Conservation (phyloP, 164 flowering plant genomes). For the Magnolia changhungtana region DNA sequence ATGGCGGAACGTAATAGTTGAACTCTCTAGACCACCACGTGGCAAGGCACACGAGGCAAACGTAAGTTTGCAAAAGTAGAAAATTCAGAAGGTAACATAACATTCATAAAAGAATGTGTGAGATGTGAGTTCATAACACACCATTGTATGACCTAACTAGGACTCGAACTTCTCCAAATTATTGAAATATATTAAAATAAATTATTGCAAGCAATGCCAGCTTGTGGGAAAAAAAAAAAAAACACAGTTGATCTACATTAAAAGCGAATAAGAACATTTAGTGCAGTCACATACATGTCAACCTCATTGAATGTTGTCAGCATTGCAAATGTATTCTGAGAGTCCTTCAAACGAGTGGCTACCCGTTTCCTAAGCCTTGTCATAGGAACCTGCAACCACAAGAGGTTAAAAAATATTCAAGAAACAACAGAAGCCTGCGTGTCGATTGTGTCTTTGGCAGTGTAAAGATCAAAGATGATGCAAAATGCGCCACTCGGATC, state of each 20-base stretch:
- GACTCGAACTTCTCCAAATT: no score
- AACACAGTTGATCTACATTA: neutral
- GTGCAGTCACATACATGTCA: constrained; percentile 17
- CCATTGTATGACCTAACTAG: no score
- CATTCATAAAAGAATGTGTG: no score
- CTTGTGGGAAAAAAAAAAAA: neutral
- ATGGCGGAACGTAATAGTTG: no score
- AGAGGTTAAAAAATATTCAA: neutral
- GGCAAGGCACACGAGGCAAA: no score
- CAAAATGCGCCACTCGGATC: neutral
- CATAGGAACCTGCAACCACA: constrained; percentile 21
- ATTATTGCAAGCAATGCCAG: neutral
- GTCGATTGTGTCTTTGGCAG: neutral
- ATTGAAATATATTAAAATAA: neutral
- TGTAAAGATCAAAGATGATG: neutral
- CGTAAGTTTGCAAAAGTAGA: no score
- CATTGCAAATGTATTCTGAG: constrained; percentile 24
- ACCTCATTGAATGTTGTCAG: constrained; percentile 23
- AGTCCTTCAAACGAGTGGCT: constrained; percentile 25
- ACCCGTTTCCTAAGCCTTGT: constrained; percentile 23
- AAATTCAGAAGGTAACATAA: no score
- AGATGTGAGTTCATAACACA: no score
- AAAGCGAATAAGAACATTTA: neutral
- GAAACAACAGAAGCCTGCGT: neutral
- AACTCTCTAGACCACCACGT: no score